A percentile compares a stretch with the other conserved stretches of the same genome.
These are phyloP conservation scores for Aquilaria agallochum DNA, from an alignment of 441 rosid genomes.

Conservation along the genomic window DNA sequence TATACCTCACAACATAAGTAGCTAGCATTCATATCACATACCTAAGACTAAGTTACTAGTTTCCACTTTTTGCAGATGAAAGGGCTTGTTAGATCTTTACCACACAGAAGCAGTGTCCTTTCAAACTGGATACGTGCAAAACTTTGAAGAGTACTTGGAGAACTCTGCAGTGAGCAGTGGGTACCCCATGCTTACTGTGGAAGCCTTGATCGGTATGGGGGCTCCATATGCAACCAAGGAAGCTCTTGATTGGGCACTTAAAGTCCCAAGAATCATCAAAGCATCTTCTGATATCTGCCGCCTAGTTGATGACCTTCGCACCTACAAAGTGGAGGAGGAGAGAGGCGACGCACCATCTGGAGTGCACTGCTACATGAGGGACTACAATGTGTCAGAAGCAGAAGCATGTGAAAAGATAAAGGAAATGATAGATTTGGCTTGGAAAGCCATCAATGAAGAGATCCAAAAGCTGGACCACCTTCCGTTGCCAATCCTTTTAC, in stretches of 20 bases:
- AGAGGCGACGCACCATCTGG: constrained; percentile 22
- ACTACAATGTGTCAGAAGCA: constrained; percentile 9
- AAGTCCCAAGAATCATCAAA: constrained; percentile 16
- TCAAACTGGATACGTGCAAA: constrained; percentile 9
- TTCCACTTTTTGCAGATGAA: too few species aligned
- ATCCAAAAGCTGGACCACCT: neutral
- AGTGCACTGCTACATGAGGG: constrained; percentile 27
- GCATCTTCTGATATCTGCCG: constrained; percentile 5
- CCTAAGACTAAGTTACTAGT: neutral
- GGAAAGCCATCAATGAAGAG: too few species aligned
- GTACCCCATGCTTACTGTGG: constrained; percentile 10
- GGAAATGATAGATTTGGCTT: too few species aligned
- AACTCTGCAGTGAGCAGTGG: neutral
- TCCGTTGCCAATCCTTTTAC: constrained; percentile 9
- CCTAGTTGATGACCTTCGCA: constrained; percentile 18
- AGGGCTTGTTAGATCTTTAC: constrained; percentile 8
- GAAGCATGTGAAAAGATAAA: too few species aligned
- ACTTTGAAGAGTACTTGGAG: constrained; percentile 23
- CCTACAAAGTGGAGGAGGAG: constrained; percentile 33
- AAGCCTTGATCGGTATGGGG: constrained; percentile 16
- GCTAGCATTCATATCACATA: neutral
- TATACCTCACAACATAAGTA: neutral
- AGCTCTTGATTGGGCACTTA: neutral
- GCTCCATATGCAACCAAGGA: constrained; percentile 15
- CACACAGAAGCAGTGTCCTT: constrained; percentile 25